Conservation (phyloP, 805 yeast genomes). For the Candida sonorensis region DNA sequence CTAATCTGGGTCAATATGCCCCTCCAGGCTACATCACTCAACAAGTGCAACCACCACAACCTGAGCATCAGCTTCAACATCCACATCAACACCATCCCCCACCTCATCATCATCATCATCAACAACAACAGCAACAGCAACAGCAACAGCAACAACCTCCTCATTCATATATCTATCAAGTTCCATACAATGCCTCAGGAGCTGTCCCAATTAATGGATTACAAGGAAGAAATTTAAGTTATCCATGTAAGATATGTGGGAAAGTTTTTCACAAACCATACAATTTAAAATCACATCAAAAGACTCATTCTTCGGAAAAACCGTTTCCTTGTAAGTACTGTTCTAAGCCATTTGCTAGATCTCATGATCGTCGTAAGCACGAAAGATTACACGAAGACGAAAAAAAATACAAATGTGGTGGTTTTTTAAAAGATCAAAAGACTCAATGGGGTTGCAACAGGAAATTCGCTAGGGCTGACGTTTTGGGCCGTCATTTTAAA, state of each 20-base stretch:
- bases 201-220: too few species aligned
- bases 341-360: conserved; percentile 64
- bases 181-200: too few species aligned
- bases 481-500: conserved; percentile 66
- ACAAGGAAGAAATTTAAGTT: conserved; percentile 5
- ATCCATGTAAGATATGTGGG: conserved; percentile 37
- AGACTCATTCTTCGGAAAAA: conserved; percentile 55
- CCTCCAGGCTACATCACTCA: too few species aligned
- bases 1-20: too few species aligned
- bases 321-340: conserved; percentile 65
- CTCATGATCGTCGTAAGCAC: conserved; percentile 72
- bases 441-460: conserved; percentile 74
- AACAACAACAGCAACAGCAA: too few species aligned
- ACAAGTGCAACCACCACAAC: too few species aligned
- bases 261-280: conserved; percentile 43
- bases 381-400: conserved; percentile 70
- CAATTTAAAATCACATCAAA: conserved; percentile 43
- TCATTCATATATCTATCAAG: too few species aligned
- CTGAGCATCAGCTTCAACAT: too few species aligned
- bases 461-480: conserved; percentile 71
- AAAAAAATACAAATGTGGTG: conserved; percentile 63
- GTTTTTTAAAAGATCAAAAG: conserved; percentile 46
- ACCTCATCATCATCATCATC: too few species aligned
- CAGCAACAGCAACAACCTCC: too few species aligned
- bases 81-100: too few species aligned